These are phyloP conservation scores for Wickerhamiella hasegawae DNA, from an alignment of 805 yeast genomes.

Conservation along the genomic window DNA sequence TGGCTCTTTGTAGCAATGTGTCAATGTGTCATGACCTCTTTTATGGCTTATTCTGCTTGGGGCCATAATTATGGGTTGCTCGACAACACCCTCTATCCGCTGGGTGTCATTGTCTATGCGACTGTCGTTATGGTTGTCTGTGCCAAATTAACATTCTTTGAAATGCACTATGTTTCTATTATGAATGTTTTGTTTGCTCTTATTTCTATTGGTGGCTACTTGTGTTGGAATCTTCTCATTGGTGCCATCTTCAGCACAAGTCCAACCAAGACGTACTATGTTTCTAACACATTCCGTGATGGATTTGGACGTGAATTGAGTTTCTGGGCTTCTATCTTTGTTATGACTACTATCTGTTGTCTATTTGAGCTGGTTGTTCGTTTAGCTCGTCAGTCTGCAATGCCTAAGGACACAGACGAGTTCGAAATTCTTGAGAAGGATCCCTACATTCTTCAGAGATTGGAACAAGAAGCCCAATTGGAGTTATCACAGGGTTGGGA, in stretches of 20 bases:
- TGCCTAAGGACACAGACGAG: constrained; percentile 61
- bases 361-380: constrained; percentile 51
- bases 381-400: constrained; percentile 35
- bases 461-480: constrained; percentile 57
- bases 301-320: constrained; percentile 67
- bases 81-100: constrained; percentile 68
- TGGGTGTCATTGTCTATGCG: constrained; percentile 64
- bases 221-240: constrained; percentile 65
- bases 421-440: constrained; percentile 68
- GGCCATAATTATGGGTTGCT: constrained; percentile 42
- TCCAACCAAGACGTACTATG: constrained; percentile 50
- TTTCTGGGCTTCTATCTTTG: constrained; percentile 71
- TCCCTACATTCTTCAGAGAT: constrained; percentile 41
- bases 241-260: constrained; percentile 46
- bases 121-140: constrained; percentile 59
- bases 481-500: constrained; percentile 50
- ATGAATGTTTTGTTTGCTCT: constrained; percentile 47
- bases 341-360: constrained; percentile 41
- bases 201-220: constrained; percentile 72
- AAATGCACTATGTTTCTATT: constrained; percentile 56
- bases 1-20: constrained; percentile 71
- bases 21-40: constrained; percentile 57
- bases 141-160: constrained; percentile 63
- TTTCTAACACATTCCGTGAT: constrained; percentile 45
- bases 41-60: constrained; percentile 50